Evolutionary conservation across 176 grass and related monocot genomes (phyloP).

Genomic region (Oryza australiensis): DNA sequence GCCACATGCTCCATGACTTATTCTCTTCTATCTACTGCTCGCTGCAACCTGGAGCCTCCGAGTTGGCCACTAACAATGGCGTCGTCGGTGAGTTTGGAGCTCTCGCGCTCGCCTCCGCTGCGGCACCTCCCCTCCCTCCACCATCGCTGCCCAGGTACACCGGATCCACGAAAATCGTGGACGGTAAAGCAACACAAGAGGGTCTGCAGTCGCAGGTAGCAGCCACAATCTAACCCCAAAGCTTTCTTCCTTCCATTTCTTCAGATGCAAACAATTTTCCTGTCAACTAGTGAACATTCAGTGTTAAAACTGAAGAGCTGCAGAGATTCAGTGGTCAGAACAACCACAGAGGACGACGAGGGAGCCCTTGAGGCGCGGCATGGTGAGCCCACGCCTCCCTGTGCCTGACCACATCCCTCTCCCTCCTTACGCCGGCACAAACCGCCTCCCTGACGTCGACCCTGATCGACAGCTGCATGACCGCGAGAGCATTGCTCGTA

Average conservation of each 20-base stretch:
- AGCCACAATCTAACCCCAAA: too few species aligned
- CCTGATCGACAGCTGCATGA: constrained; percentile 68
- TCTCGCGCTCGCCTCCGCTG: not conserved
- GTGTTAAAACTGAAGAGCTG: constrained; percentile 37
- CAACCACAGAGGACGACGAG: constrained; percentile 48
- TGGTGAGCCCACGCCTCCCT: constrained; percentile 46
- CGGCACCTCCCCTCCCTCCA: not conserved
- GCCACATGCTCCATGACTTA: constrained; percentile 29
- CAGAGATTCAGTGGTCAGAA: constrained; percentile 33
- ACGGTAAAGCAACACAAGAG: too few species aligned
- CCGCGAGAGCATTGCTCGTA: constrained; percentile 53
- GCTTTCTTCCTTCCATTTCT: too few species aligned
- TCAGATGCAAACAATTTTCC: not conserved
- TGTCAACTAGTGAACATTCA: too few species aligned
- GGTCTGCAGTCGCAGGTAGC: too few species aligned
- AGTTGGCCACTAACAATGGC: not conserved
- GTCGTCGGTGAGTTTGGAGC: constrained; percentile 6
- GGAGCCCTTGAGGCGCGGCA: constrained; percentile 58
- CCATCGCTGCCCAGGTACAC: not conserved
- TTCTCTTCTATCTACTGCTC: not conserved
- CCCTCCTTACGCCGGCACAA: constrained; percentile 59
- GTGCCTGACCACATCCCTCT: constrained; percentile 65
- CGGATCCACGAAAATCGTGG: not conserved
- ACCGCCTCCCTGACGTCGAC: constrained; percentile 55
- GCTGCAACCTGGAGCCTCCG: too few species aligned